A percentile compares a stretch with the other conserved stretches of the same genome.
These are phyloP conservation scores for Drechslerella stenobrocha DNA, from an alignment of 2,329 filamentous ascomycete genomes.

Conservation along the genomic window DNA sequence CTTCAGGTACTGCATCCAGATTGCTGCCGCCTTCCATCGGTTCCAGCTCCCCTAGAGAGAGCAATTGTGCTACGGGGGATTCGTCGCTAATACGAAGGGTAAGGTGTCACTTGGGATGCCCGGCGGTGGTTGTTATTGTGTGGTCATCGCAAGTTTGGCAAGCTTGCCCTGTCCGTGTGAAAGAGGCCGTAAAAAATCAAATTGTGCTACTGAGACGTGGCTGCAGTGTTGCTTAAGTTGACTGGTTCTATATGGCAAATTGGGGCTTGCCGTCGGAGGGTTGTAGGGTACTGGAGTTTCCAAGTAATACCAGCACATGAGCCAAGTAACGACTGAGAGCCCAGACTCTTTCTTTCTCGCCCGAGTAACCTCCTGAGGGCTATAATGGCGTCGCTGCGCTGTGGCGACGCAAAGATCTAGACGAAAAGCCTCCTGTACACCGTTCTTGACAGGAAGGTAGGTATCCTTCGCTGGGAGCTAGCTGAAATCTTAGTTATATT, in stretches of 20 bases:
- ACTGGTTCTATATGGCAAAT: slow-evolving; percentile 8
- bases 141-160: slow-evolving; percentile 4
- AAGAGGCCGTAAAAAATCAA: slow-evolving; percentile 6
- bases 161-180: neutral
- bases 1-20: slow-evolving; percentile 41
- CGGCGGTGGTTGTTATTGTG: slow-evolving; percentile 7
- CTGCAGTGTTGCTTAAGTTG: slow-evolving; percentile 5
- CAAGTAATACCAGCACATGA: slow-evolving; percentile 5
- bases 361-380: neutral
- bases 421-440: slow-evolving; percentile 13
- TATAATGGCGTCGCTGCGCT: slow-evolving; percentile 14
- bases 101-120: slow-evolving; percentile 5
- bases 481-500: slow-evolving; percentile 8
- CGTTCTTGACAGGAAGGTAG: neutral
- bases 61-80: neutral
- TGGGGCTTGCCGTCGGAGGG: neutral
- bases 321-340: slow-evolving; percentile 11
- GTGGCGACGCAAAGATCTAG: slow-evolving; percentile 29
- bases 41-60: slow-evolving; percentile 2
- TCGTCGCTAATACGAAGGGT: slow-evolving; percentile 1
- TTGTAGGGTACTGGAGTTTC: neutral
- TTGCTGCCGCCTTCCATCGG: slow-evolving; percentile 24
- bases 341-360: slow-evolving; percentile 12
- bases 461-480: slow-evolving; percentile 9
- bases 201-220: slow-evolving; percentile 6